Evolutionary conservation across 805 yeast species (phyloP).

Genomic region (Priceomyces fermenticarens): DNA sequence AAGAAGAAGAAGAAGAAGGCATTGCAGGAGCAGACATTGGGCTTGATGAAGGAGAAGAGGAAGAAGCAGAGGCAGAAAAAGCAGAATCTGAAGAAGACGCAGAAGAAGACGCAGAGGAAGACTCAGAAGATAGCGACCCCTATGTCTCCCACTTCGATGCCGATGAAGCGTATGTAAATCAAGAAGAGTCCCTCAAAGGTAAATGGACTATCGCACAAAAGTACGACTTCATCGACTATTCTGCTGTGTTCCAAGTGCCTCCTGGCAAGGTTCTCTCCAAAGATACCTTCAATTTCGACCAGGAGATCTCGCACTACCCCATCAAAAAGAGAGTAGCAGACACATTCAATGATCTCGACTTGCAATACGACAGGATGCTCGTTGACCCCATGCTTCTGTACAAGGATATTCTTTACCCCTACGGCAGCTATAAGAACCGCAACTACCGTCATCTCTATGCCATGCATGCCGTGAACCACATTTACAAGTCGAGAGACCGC

Average conservation of each 20-base stretch:
- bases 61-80: conserved; percentile 15
- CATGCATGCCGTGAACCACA: conserved; percentile 77
- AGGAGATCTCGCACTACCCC: conserved; percentile 12
- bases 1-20: conserved; percentile 26
- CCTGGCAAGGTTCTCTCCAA: conserved; percentile 22
- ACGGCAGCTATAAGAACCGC: conserved; percentile 47
- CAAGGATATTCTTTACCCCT: conserved; percentile 66
- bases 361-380: conserved; percentile 45
- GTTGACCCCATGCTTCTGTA: conserved; percentile 70
- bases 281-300: conserved; percentile 6
- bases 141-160: conserved; percentile 74
- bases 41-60: conserved; percentile 15
- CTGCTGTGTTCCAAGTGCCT: conserved; percentile 30
- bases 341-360: conserved; percentile 17
- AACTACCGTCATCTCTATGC: conserved; percentile 60
- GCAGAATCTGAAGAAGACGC: conserved; percentile 15
- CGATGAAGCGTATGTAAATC: conserved; percentile 33
- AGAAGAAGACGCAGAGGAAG: conserved; percentile 32
- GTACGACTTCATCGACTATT: conserved; percentile 21
- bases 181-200: conserved; percentile 17
- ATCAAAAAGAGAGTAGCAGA: conserved; percentile 28
- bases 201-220: conserved; percentile 28
- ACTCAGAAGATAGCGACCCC: conserved; percentile 62
- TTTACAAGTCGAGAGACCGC: conserved; percentile 83
- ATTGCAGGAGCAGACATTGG: conserved; percentile 31